Evolutionary conservation across 2,329 filamentous ascomycete genomes (phyloP).

Genomic region (Biscogniauxia sp.): DNA sequence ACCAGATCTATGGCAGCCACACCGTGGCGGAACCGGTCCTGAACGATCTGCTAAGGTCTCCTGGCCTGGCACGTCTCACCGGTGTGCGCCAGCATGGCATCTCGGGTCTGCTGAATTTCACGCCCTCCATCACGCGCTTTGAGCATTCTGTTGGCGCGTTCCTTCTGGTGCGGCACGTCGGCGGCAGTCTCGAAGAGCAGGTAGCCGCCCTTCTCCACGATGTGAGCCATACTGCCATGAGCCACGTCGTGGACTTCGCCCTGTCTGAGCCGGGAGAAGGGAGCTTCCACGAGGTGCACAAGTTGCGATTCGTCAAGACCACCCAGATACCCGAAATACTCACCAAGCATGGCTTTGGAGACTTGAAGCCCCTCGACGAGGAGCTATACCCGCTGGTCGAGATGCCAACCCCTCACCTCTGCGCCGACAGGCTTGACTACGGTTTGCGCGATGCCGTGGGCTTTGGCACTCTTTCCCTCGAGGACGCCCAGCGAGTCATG

Average conservation of each 20-base stretch:
- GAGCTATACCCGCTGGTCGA: slow-evolving; percentile 39
- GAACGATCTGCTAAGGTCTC: slow-evolving; percentile 33
- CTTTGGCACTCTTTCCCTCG: slow-evolving; percentile 31
- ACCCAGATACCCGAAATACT: slow-evolving; percentile 35
- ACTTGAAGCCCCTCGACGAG: slow-evolving; percentile 34
- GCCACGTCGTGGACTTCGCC: slow-evolving; percentile 39
- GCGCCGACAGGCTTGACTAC: slow-evolving; percentile 40
- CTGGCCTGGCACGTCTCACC: slow-evolving; percentile 32
- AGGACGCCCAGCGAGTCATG: slow-evolving; percentile 29
- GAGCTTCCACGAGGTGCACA: slow-evolving; percentile 41
- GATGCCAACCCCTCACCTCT: slow-evolving; percentile 36
- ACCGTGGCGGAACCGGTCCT: slow-evolving; percentile 36
- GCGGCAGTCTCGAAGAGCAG: slow-evolving; percentile 36
- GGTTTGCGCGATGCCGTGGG: slow-evolving; percentile 35
- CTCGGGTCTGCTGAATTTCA: slow-evolving; percentile 34
- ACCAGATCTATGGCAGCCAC: slow-evolving; percentile 36
- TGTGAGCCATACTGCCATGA: slow-evolving; percentile 39
- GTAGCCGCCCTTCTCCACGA: slow-evolving; percentile 39
- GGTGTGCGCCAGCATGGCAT: slow-evolving; percentile 38
- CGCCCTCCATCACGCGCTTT: slow-evolving; percentile 35
- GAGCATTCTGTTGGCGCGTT: slow-evolving; percentile 41
- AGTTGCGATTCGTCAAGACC: slow-evolving; percentile 34
- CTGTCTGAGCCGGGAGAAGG: slow-evolving; percentile 35
- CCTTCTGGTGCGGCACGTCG: slow-evolving; percentile 36
- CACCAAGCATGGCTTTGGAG: slow-evolving; percentile 28